These are phyloP conservation scores for Suillus clintonianus DNA, from an alignment of 768 basidiomycete genomes.

Conservation along the genomic window DNA sequence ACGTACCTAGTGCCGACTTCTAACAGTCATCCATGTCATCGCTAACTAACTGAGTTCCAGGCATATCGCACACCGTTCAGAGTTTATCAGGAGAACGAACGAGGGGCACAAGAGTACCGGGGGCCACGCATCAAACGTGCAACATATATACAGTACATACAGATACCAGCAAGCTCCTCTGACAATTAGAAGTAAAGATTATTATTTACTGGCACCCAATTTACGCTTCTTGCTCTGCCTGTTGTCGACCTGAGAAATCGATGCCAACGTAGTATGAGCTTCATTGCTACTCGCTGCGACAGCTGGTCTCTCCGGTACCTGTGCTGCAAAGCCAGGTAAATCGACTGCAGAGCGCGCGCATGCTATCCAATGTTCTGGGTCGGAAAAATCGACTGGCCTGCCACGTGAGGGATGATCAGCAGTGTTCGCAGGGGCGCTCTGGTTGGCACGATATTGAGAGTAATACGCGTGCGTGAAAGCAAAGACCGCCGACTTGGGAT, in stretches of 20 bases:
- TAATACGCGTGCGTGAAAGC: background rate
- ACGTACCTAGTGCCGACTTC: background rate
- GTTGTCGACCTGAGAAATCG: conserved; percentile 2
- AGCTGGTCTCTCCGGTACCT: background rate
- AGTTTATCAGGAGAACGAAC: background rate
- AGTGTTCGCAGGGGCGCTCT: background rate
- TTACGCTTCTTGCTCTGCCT: conserved; percentile 24
- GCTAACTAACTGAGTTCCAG: background rate
- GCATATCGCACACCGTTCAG: background rate
- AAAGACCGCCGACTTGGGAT: background rate
- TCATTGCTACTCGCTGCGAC: background rate
- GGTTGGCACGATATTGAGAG: background rate
- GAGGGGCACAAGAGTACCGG: background rate
- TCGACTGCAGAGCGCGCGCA: background rate
- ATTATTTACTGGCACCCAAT: conserved; percentile 13
- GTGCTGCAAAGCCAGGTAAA: background rate
- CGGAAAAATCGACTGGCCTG: background rate
- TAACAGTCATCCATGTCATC: background rate
- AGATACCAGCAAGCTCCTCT: background rate
- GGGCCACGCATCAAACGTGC: background rate
- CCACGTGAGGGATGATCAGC: background rate
- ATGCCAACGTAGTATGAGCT: background rate
- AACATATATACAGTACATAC: background rate
- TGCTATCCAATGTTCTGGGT: background rate
- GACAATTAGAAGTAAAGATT: too few species aligned